Conservation (phyloP, 2,329 filamentous ascomycete species). For the Pestalotiopsis sp. region DNA sequence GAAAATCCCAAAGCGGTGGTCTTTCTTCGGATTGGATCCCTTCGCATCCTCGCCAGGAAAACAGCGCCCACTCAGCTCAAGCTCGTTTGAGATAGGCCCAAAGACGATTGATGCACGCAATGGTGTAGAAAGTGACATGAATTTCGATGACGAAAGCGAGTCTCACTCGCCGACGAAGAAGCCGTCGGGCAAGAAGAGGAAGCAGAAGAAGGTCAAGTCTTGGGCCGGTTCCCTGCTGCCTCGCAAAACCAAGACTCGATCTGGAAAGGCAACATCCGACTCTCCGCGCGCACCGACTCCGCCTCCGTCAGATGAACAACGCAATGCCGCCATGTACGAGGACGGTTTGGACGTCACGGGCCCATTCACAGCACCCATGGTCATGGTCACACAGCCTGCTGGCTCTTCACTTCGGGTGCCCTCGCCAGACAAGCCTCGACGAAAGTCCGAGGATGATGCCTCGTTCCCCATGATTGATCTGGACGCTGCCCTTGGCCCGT, state of each 20-base stretch:
- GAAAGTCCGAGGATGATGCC: constrained; percentile 59
- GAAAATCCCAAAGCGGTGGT: constrained; percentile 60
- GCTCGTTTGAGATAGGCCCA: constrained; percentile 43
- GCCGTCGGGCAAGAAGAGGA: constrained; percentile 48
- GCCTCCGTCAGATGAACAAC: constrained; percentile 37
- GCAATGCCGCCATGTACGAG: constrained; percentile 28
- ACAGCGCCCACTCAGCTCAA: constrained; percentile 48
- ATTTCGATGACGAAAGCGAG: constrained; percentile 30
- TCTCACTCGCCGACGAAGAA: constrained; percentile 27
- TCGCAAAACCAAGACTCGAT: constrained; percentile 57
- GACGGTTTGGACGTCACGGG: constrained; percentile 27
- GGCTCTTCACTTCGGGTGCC: constrained; percentile 21
- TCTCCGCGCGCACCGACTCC: constrained; percentile 49
- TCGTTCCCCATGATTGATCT: constrained; percentile 87
- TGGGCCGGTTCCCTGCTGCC: constrained; percentile 72
- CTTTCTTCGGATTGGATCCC: constrained; percentile 64
- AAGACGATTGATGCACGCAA: constrained; percentile 23
- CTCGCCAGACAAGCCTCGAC: constrained; percentile 29
- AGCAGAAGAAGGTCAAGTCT: constrained; percentile 75
- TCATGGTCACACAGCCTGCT: constrained; percentile 44
- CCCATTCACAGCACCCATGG: constrained; percentile 37
- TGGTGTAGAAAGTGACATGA: constrained; percentile 12
- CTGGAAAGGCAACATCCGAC: constrained; percentile 43
- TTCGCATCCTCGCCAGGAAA: constrained; percentile 51
- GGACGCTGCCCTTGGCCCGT: constrained; percentile 89